Evolutionary conservation across 257 asterid species (phyloP).

Genomic region (Marsdenia floribunda): DNA sequence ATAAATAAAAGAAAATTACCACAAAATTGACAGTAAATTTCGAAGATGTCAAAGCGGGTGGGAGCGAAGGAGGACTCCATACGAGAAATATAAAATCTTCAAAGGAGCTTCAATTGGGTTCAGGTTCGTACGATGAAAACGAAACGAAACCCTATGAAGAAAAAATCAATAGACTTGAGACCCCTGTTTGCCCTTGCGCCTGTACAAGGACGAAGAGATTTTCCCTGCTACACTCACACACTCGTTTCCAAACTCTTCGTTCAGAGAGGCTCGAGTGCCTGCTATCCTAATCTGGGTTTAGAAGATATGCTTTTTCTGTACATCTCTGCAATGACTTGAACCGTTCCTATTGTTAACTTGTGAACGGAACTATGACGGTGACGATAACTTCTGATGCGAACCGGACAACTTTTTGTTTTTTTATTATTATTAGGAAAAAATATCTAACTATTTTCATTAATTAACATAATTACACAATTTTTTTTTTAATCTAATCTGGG

Average conservation of each 20-base stretch:
- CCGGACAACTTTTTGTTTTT: background rate
- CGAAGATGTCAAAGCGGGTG: conserved; percentile 43
- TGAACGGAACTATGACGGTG: background rate
- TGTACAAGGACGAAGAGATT: too few species aligned
- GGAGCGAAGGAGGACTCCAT: conserved; percentile 44
- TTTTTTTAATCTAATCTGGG: background rate
- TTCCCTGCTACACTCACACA: background rate
- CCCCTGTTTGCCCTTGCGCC: too few species aligned
- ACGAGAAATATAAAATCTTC: background rate
- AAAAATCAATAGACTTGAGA: too few species aligned
- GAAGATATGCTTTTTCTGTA: background rate
- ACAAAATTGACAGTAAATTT: conserved; percentile 59
- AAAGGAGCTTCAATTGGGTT: background rate
- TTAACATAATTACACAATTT: too few species aligned
- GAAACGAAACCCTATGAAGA: background rate
- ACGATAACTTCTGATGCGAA: background rate
- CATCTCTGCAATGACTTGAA: background rate
- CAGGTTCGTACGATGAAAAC: background rate
- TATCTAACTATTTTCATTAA: too few species aligned
- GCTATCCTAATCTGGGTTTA: background rate
- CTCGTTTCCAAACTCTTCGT: background rate
- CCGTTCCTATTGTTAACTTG: background rate
- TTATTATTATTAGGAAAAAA: too few species aligned
- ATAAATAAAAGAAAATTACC: conserved; percentile 35
- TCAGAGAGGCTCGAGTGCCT: background rate